phyloP scores from a whole-genome alignment of 176 grass and related monocot genomes.

The Pharus latifolius region DNA sequence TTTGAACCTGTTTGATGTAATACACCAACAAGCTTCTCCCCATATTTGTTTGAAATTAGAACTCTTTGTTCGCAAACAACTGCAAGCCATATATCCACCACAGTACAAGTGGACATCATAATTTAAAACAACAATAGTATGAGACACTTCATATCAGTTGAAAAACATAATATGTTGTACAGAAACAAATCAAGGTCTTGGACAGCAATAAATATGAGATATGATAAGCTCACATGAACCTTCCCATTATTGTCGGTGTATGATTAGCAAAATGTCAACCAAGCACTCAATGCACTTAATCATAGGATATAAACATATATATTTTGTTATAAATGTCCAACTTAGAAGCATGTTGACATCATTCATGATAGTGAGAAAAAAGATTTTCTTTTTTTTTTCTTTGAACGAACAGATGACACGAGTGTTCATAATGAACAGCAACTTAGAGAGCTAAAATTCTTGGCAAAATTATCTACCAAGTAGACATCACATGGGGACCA shows the following conservation, averaged over 20 bases:
- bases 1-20: constrained; percentile 58
- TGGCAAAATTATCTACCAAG: background rate
- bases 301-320: no score
- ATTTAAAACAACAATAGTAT: background rate
- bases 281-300: background rate
- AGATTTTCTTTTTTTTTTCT: background rate
- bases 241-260: background rate
- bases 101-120: background rate
- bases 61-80: constrained; percentile 25
- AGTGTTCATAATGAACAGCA: background rate
- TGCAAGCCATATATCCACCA: constrained; percentile 12
- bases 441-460: background rate
- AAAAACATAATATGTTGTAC: background rate
- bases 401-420: background rate
- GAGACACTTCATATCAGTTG: background rate
- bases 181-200: background rate
- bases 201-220: background rate
- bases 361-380: background rate
- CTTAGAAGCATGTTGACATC: background rate
- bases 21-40: constrained; percentile 67
- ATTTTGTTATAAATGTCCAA: background rate
- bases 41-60: constrained; percentile 50
- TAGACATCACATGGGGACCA: background rate
- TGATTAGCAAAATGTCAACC: background rate
- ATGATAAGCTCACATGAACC: background rate